These are phyloP conservation scores for Paraphysoderma sedebokerense DNA, from an alignment of 371 early-diverging fungal genomes.

Conservation along the genomic window DNA sequence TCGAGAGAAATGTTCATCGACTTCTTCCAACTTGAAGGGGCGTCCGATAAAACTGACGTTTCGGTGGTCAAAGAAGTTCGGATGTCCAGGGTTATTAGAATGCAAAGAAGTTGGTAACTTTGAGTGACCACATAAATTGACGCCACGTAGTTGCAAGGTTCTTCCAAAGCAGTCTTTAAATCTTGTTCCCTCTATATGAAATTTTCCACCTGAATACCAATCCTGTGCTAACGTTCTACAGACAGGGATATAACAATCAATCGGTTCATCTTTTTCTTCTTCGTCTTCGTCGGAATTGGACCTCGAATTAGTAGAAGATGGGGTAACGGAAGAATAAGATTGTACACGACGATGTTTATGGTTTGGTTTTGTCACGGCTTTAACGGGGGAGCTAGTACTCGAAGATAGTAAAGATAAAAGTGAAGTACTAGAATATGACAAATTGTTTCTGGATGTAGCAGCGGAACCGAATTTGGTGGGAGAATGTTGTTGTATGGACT, in stretches of 20 bases:
- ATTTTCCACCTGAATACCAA: too few relatives aligned
- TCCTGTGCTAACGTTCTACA: too few relatives aligned
- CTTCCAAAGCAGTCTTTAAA: constrained; percentile 38
- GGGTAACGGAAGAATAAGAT: neutral
- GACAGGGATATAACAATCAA: too few relatives aligned
- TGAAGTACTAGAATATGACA: too few relatives aligned
- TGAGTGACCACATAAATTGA: constrained; percentile 42
- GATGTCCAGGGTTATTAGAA: constrained; percentile 27
- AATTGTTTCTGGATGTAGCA: too few relatives aligned
- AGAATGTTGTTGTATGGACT: too few relatives aligned
- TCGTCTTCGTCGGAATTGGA: too few relatives aligned
- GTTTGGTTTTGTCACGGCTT: neutral
- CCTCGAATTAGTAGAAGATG: too few relatives aligned
- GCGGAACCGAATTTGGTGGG: too few relatives aligned
- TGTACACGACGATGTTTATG: neutral
- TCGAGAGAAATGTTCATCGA: constrained; percentile 56
- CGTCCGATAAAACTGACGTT: constrained; percentile 41
- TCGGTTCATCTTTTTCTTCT: too few relatives aligned
- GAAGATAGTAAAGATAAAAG: too few relatives aligned
- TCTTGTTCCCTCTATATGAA: constrained; percentile 40
- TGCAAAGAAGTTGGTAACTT: constrained; percentile 33
- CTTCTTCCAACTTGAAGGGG: constrained; percentile 68
- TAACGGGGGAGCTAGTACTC: too few relatives aligned
- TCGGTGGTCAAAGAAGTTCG: constrained; percentile 32
- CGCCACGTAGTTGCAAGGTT: constrained; percentile 36